Evolutionary conservation across 2,329 filamentous ascomycete species (phyloP), one percentile per base, ranked within the genome.

Genomic region (Cyphellophora europaea): DNA sequence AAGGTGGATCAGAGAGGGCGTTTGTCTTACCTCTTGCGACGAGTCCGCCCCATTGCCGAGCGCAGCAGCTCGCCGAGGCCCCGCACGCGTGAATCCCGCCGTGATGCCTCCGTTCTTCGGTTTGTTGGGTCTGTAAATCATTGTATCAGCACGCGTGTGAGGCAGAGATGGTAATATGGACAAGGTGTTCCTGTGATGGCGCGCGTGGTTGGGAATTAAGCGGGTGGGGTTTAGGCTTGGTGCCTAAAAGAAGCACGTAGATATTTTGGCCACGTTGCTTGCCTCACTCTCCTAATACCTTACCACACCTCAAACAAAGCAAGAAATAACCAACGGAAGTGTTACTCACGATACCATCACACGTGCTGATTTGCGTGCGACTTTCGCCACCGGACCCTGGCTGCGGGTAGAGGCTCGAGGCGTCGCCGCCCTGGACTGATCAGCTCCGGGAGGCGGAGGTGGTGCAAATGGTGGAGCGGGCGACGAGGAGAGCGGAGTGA

Each of bases 271-370:
- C 23, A 6, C n/a, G 14, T 3, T n/a, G 11, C n/a, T 13, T 16
- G 18, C 27, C 8, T 30, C 27, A 13, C 15, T 15, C 27, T 16
- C 15, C 27, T 15, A 5, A 6, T 16, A 27, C 3, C 3, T 13
- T 4, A 6, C 23, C n/a, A 30, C 5, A 14, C 10, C 10, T 11
- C 17, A 40, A 32, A 11, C 12, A 35, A 37, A 18, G 5, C 15
- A 15, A 15, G 30, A 27, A 4, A 36, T 19, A 19, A 33, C 32
- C n/a, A 8, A 25, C 21, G n/a, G 21, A n/a, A 25, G 21, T 25
- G n/a, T n/a, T 27, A 54, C 53, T 53, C 51, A 55, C 78, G 79
- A 82, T 56, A 69, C 72, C 61, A 82, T 82, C 52, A 80, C 69
- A 47, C 78, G 75, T 40, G 74, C 66, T 25, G 75, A 76, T 35